phyloP scores from a whole-genome alignment of 192 early-diverging fungal genomes.

The Spinellus fusiger region DNA sequence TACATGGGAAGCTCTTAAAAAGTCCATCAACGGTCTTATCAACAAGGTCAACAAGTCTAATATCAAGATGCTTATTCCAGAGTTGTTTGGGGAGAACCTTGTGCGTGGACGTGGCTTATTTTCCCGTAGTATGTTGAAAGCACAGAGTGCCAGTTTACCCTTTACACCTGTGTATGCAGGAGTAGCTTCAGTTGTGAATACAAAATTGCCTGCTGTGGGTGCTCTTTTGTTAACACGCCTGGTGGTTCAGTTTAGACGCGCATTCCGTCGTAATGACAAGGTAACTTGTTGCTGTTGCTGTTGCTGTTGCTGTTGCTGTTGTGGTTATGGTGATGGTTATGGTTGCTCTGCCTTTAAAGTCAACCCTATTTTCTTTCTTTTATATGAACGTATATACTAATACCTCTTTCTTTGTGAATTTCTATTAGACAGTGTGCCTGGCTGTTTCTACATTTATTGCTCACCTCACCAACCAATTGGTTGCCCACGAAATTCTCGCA shows the following conservation, averaged over 20 bases:
- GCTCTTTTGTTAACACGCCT: conserved; percentile 81
- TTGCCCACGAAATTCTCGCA: conserved; percentile 84
- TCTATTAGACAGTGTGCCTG: conserved; percentile 59
- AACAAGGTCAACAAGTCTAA: conserved; percentile 93
- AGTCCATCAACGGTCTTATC: conserved; percentile 89
- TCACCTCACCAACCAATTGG: conserved; percentile 86
- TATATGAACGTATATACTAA: neutral
- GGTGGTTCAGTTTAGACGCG: conserved; percentile 82
- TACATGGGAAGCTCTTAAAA: conserved; percentile 92
- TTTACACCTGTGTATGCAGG: conserved; percentile 92
- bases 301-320: too few relatives aligned
- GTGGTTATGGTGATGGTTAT: too few relatives aligned
- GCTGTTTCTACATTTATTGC: conserved; percentile 83
- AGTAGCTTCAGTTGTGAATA: conserved; percentile 84
- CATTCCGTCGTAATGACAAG: conserved; percentile 92
- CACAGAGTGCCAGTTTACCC: conserved; percentile 78
- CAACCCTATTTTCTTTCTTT: neutral
- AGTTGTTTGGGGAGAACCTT: conserved; percentile 87
- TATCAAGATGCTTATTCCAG: conserved; percentile 84
- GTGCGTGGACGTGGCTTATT: conserved; percentile 89
- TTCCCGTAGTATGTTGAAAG: conserved; percentile 81
- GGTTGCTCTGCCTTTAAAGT: too few relatives aligned
- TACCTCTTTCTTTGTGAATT: neutral
- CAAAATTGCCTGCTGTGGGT: conserved; percentile 87
- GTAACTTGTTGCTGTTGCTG: too few relatives aligned